Evolutionary conservation across 108 stramenopile species (phyloP).

Genomic region (Cylindrotheca closterium): DNA sequence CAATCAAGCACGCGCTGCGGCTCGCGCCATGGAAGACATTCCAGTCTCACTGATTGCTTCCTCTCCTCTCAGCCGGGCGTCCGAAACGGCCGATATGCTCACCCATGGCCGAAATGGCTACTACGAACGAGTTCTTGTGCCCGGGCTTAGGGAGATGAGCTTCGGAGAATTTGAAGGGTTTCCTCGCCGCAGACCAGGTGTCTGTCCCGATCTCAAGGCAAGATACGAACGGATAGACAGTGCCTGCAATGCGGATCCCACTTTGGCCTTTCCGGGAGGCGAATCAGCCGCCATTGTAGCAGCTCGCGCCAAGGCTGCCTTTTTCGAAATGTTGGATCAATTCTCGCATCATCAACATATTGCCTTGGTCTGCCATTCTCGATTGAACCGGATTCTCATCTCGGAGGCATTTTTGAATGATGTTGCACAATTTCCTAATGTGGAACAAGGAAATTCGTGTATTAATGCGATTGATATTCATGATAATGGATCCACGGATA

Average conservation of each 20-base stretch:
- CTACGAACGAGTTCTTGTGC: constrained; percentile 18
- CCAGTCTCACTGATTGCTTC: constrained; percentile 32
- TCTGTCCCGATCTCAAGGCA: constrained; percentile 9
- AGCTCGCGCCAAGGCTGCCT: constrained; percentile 20
- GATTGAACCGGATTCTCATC: constrained; percentile 41
- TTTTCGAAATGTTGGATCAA: constrained; percentile 15
- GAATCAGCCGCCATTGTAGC: constrained; percentile 33
- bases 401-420: constrained; percentile 18
- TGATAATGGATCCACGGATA: constrained; percentile 7
- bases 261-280: constrained; percentile 33
- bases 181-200: constrained; percentile 5
- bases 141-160: constrained; percentile 41
- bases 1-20: constrained; percentile 27
- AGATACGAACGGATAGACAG: constrained; percentile 7
- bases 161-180: constrained; percentile 52
- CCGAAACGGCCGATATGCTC: constrained; percentile 40
- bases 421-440: constrained; percentile 6
- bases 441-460: constrained; percentile 44
- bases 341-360: constrained; percentile 21
- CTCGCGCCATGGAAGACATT: constrained; percentile 23
- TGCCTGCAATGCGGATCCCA: constrained; percentile 7
- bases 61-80: constrained; percentile 32
- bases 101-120: constrained; percentile 9
- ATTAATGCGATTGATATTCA: constrained; percentile 39
- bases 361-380: constrained; percentile 42